Evolutionary conservation across 2,329 filamentous ascomycete genomes (phyloP), one percentile per base, ranked within the genome.

Genomic region (Aspergillus intermedius): DNA sequence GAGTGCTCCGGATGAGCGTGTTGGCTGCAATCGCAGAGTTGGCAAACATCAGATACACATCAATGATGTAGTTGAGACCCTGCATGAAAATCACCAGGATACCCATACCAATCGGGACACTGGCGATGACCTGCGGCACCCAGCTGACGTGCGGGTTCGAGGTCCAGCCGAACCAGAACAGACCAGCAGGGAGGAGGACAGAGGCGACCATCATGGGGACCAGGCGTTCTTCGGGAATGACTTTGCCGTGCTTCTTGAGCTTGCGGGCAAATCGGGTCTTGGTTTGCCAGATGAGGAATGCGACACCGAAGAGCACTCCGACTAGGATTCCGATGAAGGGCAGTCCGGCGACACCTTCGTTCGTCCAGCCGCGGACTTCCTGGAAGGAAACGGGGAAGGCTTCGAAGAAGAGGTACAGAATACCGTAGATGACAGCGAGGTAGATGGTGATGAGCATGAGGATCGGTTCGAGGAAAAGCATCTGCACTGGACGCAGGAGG

Each of bases 151-250:
- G 51, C 3, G 62, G 62, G 44, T 62, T 65, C 0, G 69, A 70
- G 7, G 68, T 68, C 75, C 75, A 77, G 12, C 67, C 73, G 50
- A 75, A 76, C 69, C 71, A 74, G 54, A 76, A 76, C 5, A 77
- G 59, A 34, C 74, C 73, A 37, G 60, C 58, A 0, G 74, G 72
- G 4, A 77, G 59, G 3, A 73, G 50, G 9, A 71, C 52, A 0
- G 65, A 70, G 19, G 69, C 71, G 10, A 74, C 45, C 42, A 76
- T 71, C 69, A 74, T 73, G 3, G 71, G 68, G 4, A 70, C 60
- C 2, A 77, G 62, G 43, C 73, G 66, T 51, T 70, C 68, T 59
- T 77, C 74, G 10, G 74, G 73, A 3, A 70, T 50, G 52, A 71
- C 62, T 13, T 48, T 54, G 39, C 64, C 63, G 34, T 65, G 58